phyloP scores from a whole-genome alignment of 2,329 filamentous ascomycete species.

The Atkinsonella texensis region DNA sequence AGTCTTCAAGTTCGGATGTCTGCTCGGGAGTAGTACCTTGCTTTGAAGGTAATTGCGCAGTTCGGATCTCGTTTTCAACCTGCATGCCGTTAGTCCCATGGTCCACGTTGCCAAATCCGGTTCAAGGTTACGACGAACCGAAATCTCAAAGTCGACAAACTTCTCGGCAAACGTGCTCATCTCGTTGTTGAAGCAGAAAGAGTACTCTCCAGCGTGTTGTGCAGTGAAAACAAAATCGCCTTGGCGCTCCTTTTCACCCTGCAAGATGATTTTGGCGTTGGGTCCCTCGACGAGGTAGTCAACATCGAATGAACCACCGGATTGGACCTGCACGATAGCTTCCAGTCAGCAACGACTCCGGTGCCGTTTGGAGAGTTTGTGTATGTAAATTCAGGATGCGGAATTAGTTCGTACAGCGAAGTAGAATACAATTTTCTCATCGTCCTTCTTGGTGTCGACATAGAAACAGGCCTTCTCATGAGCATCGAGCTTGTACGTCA shows the following conservation, averaged over 20 bases:
- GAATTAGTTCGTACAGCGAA: slow-evolving; percentile 49
- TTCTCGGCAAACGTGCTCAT: slow-evolving; percentile 98
- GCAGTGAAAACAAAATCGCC: slow-evolving; percentile 98
- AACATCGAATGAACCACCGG: slow-evolving; percentile 93
- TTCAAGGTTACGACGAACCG: slow-evolving; percentile 30
- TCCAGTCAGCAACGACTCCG: not conserved
- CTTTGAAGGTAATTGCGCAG: slow-evolving; percentile 67
- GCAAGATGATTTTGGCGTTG: slow-evolving; percentile 65
- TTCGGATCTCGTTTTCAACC: slow-evolving; percentile 83
- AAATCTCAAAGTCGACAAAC: slow-evolving; percentile 94
- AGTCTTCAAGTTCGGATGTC: slow-evolving; percentile 79
- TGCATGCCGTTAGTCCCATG: slow-evolving; percentile 22
- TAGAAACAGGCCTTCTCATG: slow-evolving; percentile 98
- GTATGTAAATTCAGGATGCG: not conserved
- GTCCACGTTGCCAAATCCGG: not conserved
- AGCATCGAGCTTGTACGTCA: slow-evolving; percentile 84
- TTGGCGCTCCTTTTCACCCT: slow-evolving; percentile 83
- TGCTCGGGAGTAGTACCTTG: slow-evolving; percentile 83
- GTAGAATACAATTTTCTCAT: slow-evolving; percentile 92
- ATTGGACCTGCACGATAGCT: slow-evolving; percentile 65
- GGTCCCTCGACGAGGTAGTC: slow-evolving; percentile 85
- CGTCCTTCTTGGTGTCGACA: slow-evolving; percentile 61
- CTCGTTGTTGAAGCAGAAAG: slow-evolving; percentile 96
- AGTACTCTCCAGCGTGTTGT: slow-evolving; percentile 76
- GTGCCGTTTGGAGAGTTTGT: not conserved